Conservation (phyloP, 352 stramenopile species). For the Detonula confervacea region DNA sequence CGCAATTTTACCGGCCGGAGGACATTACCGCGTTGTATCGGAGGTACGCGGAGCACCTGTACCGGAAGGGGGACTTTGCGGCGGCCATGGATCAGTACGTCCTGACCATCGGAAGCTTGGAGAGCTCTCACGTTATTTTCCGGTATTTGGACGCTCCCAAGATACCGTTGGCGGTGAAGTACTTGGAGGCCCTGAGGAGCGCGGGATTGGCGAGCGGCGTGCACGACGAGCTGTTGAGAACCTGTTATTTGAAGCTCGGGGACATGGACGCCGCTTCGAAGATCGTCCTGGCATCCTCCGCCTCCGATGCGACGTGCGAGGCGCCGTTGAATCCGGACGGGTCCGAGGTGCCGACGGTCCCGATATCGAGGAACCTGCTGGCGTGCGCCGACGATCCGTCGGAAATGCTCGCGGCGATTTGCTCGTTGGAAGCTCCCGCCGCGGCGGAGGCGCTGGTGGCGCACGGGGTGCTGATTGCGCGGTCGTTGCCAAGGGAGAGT, state of each 20-base stretch:
- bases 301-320: constrained; percentile 46
- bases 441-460: constrained; percentile 67
- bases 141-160: constrained; percentile 96
- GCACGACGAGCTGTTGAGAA: constrained; percentile 81
- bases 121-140: constrained; percentile 98
- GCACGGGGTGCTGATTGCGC: constrained; percentile 68
- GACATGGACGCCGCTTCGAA: constrained; percentile 71
- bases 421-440: constrained; percentile 72
- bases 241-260: constrained; percentile 83
- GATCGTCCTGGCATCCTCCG: constrained; percentile 59
- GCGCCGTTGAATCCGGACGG: constrained; percentile 42
- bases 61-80: constrained; percentile 96
- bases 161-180: constrained; percentile 95
- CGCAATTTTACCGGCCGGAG: constrained; percentile 88
- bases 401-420: constrained; percentile 79
- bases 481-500: constrained; percentile 73
- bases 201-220: constrained; percentile 64
- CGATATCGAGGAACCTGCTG: constrained; percentile 54
- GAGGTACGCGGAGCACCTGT: constrained; percentile 96
- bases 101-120: constrained; percentile 95
- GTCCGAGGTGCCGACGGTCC: constrained; percentile 60
- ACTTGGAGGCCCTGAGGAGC: constrained; percentile 89
- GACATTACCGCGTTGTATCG: constrained; percentile 95
- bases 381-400: constrained; percentile 62
- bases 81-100: constrained; percentile 97